Base-by-base conservation (phyloP, 306 rosid species). In the Gastrolobium bilobum region DNA sequence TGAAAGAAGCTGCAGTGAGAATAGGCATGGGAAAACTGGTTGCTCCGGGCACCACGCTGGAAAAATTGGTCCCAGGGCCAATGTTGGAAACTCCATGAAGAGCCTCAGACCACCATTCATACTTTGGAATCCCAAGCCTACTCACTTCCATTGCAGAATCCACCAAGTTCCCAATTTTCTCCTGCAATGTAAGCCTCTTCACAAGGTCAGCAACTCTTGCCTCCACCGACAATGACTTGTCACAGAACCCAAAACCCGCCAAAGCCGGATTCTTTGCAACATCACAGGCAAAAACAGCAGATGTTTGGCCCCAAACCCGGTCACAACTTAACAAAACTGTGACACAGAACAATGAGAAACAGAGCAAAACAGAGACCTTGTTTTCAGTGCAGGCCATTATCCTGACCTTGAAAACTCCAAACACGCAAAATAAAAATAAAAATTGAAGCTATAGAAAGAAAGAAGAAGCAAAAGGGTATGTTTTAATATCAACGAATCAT, bases 31-130 rank as follows among this genome's bases (percentile, higher is more conserved):
- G 99, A 75, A 96, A 96, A 82, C 99, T 96, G 2, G 99, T 96
- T 4, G 98, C 98, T 3, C 87, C 98, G 0, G 98, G 93, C 10
- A 96, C 93, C 42, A 82, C 74, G 81, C 54, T 81, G 4, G 99
- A 88, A 72, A 93, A 96, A 10, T 1, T 77, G 0, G 99, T 96
- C 0, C 99, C 99, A 0, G 89, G 96, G 6, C 99, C 98, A 14
- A 90, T 83, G 35, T 90, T 73, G 15, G 99, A 96, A 31, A 96
- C 94, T 0, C 99, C 99, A 79, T 96, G 99, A 61, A 96, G 88
- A 10, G 98, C 99, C 74, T 96, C 99, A 6, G 99, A 96, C 99
- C 99, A 96, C 99, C 99, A 96, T 14, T 93, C 86, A 40, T 96
- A 96, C 61, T 79, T 86, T 0, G 99, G 99, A 70, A 96, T 88